Conservation (phyloP, 352 stramenopile genomes). For the Phytophthora hybrid region DNA sequence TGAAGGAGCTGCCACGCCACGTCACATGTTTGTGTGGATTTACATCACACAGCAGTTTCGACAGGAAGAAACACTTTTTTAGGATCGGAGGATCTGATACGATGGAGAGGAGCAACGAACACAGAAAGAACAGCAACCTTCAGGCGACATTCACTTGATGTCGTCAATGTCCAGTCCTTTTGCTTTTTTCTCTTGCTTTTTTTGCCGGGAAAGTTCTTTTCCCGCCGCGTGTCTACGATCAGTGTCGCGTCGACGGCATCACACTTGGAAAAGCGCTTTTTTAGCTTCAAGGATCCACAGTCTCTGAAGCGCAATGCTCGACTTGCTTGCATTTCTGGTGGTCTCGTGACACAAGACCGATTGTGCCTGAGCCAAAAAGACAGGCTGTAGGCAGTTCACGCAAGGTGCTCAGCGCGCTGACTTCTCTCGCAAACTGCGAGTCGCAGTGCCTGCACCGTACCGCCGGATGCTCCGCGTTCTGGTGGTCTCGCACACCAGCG, state of each 20-base stretch:
- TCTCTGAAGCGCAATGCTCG: constrained; percentile 10
- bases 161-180: background rate
- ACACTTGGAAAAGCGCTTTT: constrained; percentile 2
- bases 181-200: background rate
- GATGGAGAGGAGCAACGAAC: background rate
- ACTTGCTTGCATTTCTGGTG: constrained; percentile 31
- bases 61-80: background rate
- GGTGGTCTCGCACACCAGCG: constrained; percentile 10
- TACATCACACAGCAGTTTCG: background rate
- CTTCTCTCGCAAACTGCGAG: background rate
- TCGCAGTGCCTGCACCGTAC: too few species aligned
- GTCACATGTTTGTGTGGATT: background rate
- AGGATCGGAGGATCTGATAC: background rate
- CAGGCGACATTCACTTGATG: background rate
- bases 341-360: constrained; percentile 1
- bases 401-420: background rate
- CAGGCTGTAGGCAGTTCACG: too few species aligned
- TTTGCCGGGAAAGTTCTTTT: background rate
- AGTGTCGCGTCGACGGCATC: too few species aligned
- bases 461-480: constrained; percentile 9
- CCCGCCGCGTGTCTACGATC: background rate
- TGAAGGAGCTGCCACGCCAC: background rate
- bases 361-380: too few species aligned
- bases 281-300: constrained; percentile 18
- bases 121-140: background rate